Evolutionary conservation across 345 rosid genomes (phyloP), one percentile per base, ranked within the genome.

Genomic region (Moringa oleifera): DNA sequence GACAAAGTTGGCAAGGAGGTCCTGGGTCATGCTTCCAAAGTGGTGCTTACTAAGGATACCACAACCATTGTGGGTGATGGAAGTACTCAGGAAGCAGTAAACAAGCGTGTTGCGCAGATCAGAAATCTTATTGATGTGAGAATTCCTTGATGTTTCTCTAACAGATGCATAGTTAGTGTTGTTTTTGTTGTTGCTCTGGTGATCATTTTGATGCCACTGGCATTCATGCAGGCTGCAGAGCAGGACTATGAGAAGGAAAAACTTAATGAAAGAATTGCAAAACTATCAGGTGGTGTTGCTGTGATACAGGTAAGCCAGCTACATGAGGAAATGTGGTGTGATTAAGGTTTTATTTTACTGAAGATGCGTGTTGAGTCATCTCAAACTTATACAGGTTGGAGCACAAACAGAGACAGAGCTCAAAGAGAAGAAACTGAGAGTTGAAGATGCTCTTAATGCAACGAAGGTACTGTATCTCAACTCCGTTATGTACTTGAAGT

Each of bases 391-490:
- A 23, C 65, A 87, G 94, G 94, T 88, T 45, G 95, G 95, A 61
- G 90, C 91, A 54, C 95, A 85, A 83, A 88, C 95, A 23, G 95
- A 88, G 79, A 88, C 95, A 11, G 91, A 88, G 76, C 96, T 93
- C 36, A 93, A 93, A 71, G 98, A 93, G 72, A 93, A 93, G 87
- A 93, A 90, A 67, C 59, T 90, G 71, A 90, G 99, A 74, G 99
- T 93, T 52, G 99, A 93, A 77, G 99, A 93, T 75, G 99, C 97
- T 61, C 99, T 93, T 69, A 90, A 90, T 71, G 99, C 99, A 18
- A 94, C 99, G 2, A 94, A 94, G 97, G 99, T 84, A 66, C 50
- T 18, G 6, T 41, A 41, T 11, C 13, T 15, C 17, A 1, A 41
- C 13, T 41, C 47, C 33, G 8, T 28, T 28, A 28, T 8, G 33